Evolutionary conservation across 352 stramenopile genomes (phyloP), one percentile per base, ranked within the genome.

Genomic region (Phytophthora sansomeana): DNA sequence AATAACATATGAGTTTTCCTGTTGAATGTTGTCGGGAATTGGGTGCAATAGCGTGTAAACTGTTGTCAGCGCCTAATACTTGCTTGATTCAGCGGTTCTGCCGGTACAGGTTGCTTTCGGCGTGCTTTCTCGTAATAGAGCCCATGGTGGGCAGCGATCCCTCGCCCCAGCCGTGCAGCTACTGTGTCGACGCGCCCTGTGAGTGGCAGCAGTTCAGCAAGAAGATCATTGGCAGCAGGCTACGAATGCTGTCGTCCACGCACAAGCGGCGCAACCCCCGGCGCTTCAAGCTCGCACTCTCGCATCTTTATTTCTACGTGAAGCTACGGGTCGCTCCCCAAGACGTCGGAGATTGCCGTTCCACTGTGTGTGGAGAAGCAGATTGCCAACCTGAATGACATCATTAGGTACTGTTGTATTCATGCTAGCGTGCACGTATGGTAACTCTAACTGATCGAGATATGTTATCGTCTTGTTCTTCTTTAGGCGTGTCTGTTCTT

Each of bases 361-460:
- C 13, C 46, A 24, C 46, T 38, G 11, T 52, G 46, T 38, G 28
- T 52, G 26, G 46, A 52, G 26, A 52, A 52, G 46, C 5, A 39
- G 14, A 52, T 52, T 16, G 28, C 28, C 16, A 13, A 16, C 5
- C 24, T 52, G 5, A 39, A 38, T 14, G 24, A 3, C 46, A 52
- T 33, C 6, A 24, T 52, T 14, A 52, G 24, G 46, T 52, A 52
- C 21, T 24, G 21, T 24, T 24, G 21, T 24, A 3, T 24, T 24
- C 1, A 24, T 24, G 21, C 21, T 24, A 24, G 21, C 21, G 21
- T 24, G 21, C 21, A 3, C 14, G 6, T 52, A 52, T 38, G 28
- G 46, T 16, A 52, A 28, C 46, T 52, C 46, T 52, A 48, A 19
- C 41, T 48, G 41, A 48, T 48, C 41, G 6, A 44, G 38, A 44